Evolutionary conservation across 2,329 filamentous ascomycete species (phyloP), one percentile per base, ranked within the genome.

Genomic region (Acarospora socialis): DNA sequence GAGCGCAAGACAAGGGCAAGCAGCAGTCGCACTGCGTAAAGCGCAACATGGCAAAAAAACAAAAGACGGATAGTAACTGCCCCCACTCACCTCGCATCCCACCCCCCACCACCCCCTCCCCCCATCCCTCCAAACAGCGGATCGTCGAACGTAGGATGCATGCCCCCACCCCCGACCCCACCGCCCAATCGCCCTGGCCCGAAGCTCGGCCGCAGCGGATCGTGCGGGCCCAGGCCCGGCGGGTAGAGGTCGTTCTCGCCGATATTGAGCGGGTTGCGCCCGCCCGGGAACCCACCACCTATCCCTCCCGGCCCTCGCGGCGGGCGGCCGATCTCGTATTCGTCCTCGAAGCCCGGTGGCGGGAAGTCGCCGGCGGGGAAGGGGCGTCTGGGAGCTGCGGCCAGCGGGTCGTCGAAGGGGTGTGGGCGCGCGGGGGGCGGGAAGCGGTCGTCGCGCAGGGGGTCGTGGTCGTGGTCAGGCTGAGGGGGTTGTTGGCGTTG

Each of bases 61-160:
- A 25, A 5, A n/a, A 25, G 4, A 25, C 23, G 8, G 8, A 7
- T 7, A 7, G 12, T 6, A 10, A 24, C 21, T 13, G 21, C 22
- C 22, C 22, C 22, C 22, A 25, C 23, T 25, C 23, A 25, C 23
- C 12, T 5, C 4, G 16, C 70, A 47, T 69, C 77, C 0, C 60
- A 63, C 9, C 56, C 55, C 3, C 63, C 54, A 5, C 51, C 60
- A 2, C 55, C 54, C 7, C 60, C 55, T 1, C 62, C 65, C 5
- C 60, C 60, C 7, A 53, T 55, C 0, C 76, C 77, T 4, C 67
- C 68, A 50, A 93, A 93, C 28, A 94, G 56, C 5, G 82, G 83
- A 49, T 95, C 86, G 46, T 93, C 83, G 51, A 93, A 90, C 0
- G 86, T 92, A 1, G 90, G 90, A 55, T 94, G 81, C 90, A 98